Percentiles rank a stretch among this genome's conserved stretches.
These are phyloP conservation scores for Chaetomium strumarium DNA, from an alignment of 2,329 filamentous ascomycete genomes.

Conservation along the genomic window DNA sequence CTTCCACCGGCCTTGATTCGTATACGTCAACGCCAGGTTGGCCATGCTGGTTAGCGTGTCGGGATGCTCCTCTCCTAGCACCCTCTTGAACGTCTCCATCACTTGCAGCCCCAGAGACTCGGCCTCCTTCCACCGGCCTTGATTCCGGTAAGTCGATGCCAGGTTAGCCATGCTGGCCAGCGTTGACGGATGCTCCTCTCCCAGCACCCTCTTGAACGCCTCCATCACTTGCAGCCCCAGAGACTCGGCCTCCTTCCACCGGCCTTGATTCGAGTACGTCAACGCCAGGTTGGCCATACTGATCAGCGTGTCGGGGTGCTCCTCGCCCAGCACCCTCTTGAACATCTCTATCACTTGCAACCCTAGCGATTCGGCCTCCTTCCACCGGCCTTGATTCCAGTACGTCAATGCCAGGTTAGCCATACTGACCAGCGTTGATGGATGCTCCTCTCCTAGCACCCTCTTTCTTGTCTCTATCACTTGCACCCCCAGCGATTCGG, in stretches of 20 bases:
- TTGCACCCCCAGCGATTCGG: slow-evolving; percentile 29
- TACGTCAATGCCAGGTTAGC: slow-evolving; percentile 12
- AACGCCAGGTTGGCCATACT: background rate
- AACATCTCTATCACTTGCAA: background rate
- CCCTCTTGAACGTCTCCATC: background rate
- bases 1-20: no score
- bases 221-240: background rate
- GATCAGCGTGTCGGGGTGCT: background rate
- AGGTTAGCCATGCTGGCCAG: slow-evolving; percentile 14
- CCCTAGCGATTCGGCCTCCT: slow-evolving; percentile 30
- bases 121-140: slow-evolving; percentile 13
- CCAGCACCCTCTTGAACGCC: background rate
- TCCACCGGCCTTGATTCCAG: slow-evolving; percentile 5
- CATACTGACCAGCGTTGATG: slow-evolving; percentile 3
- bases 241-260: slow-evolving; percentile 31
- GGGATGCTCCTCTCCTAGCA: background rate
- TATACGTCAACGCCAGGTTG: no score
- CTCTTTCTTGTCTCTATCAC: background rate
- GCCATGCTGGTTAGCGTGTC: no score
- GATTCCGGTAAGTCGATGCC: slow-evolving; percentile 9
- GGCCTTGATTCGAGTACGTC: slow-evolving; percentile 11
- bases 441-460: background rate
- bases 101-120: background rate
- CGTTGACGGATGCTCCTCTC: background rate
- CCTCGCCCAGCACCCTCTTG: background rate